Percentiles rank a stretch among this genome's conserved stretches.
These are phyloP conservation scores for Inosperma sp. DNA, from an alignment of 768 basidiomycete genomes.

Conservation along the genomic window DNA sequence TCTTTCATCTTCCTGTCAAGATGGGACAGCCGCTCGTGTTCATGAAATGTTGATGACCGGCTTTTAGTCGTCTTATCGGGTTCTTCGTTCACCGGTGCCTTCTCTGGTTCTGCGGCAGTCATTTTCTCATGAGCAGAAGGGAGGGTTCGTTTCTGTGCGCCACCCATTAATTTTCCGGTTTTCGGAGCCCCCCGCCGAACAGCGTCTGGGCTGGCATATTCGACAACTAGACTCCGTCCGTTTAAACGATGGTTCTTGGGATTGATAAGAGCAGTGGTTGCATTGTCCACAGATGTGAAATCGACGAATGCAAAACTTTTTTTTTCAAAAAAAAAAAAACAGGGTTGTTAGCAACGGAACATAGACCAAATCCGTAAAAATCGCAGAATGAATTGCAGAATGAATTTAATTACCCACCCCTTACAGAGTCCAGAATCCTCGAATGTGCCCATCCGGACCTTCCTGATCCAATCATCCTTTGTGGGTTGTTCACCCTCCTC, in stretches of 20 bases:
- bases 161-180: neutral
- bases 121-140: no score
- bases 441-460: slow-evolving; percentile 91
- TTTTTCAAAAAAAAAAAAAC: slow-evolving; percentile 1
- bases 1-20: slow-evolving; percentile 2
- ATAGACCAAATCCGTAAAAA: no score
- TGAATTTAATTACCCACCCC: slow-evolving; percentile 55
- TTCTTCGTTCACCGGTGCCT: no score
- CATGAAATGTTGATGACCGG: no score
- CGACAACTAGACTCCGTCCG: slow-evolving; percentile 80
- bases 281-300: slow-evolving; percentile 72
- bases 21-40: no score
- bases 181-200: slow-evolving; percentile 74
- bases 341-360: neutral
- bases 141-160: no score
- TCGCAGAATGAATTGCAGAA: no score
- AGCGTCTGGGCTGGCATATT: slow-evolving; percentile 86
- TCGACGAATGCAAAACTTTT: slow-evolving; percentile 91
- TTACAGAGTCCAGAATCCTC: slow-evolving; percentile 95
- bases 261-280: slow-evolving; percentile 79
- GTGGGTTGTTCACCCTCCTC: slow-evolving; percentile 28
- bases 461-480: slow-evolving; percentile 60
- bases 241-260: slow-evolving; percentile 79
- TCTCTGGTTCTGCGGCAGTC: no score
- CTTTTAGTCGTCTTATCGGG: no score